phyloP scores from a whole-genome alignment of 169 alveolate species.

The Plasmodium gallinaceum region DNA sequence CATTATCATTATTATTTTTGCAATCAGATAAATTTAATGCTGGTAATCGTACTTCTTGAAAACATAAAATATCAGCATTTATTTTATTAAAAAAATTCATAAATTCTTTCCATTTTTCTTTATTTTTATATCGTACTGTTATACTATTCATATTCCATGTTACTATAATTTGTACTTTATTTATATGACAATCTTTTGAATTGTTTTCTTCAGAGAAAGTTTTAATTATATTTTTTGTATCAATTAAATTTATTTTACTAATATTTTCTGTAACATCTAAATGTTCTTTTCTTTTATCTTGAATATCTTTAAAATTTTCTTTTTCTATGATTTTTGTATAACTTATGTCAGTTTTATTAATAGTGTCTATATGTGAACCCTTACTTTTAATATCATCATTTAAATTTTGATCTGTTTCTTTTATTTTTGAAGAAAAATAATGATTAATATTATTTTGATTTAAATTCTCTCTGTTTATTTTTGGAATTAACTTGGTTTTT shows the following conservation, averaged over 20 bases:
- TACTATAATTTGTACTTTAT: constrained; percentile 21
- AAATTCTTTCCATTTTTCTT: constrained; percentile 43
- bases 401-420: neutral
- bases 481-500: constrained; percentile 20
- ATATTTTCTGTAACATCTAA: neutral
- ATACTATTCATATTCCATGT: constrained; percentile 75
- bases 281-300: neutral
- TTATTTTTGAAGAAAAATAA: neutral
- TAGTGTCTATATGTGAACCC: neutral
- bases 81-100: constrained; percentile 37
- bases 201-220: neutral
- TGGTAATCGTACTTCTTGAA: constrained; percentile 68
- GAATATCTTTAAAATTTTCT: neutral
- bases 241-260: neutral
- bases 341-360: neutral
- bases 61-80: constrained; percentile 64
- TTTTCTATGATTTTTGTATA: neutral
- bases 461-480: neutral
- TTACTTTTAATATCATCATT: neutral
- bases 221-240: neutral
- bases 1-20: constrained; percentile 15
- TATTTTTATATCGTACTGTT: constrained; percentile 63
- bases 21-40: constrained; percentile 7
- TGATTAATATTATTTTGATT: neutral
- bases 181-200: neutral